Evolutionary conservation across 148 eudicot species (phyloP), one percentile per base, ranked within the genome.

Genomic region (Agrostemma githago): DNA sequence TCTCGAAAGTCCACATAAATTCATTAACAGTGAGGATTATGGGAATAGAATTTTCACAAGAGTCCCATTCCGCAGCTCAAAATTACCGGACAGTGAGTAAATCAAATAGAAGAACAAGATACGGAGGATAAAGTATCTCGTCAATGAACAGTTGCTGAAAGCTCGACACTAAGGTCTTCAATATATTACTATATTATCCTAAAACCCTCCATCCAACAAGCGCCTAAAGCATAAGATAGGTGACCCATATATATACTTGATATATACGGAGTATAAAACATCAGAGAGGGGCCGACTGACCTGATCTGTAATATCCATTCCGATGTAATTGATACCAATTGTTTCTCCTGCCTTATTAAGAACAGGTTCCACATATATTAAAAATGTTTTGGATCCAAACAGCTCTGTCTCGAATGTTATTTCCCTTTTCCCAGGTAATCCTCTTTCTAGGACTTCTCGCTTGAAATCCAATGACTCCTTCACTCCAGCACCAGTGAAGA

Each of bases 241-340:
- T 26, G 34, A 26, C 34, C 34, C 34, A 26, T 26, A 26, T 26
- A 26, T 26, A 26, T 26, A 26, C 34, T 26, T 0, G 34, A 26
- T 14, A 12, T 0, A 64, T n/a, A n/a, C n/a, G n/a, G n/a, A n/a
- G n/a, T n/a, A n/a, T 70, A n/a, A 26, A 78, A 62, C 60, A 74
- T 73, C 62, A 37, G 37, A 51, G 42, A 71, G 62, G 62, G 70
- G 66, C 77, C 86, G 65, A 91, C 98, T 88, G 65, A 91, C 98
- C 92, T 93, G 98, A 80, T 93, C 98, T 4, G 98, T 91, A 38
- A 93, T 83, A 62, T 93, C 97, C 98, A 93, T 93, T 41, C 97
- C 98, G 79, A 89, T 93, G 77, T 91, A 93, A 80, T 91, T 93
- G 67, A 93, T 92, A 67, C 98, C 98, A 72, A 93, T 89, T 34